Base-by-base conservation (phyloP, 768 basidiomycete species). In the Suillus plorans region DNA sequence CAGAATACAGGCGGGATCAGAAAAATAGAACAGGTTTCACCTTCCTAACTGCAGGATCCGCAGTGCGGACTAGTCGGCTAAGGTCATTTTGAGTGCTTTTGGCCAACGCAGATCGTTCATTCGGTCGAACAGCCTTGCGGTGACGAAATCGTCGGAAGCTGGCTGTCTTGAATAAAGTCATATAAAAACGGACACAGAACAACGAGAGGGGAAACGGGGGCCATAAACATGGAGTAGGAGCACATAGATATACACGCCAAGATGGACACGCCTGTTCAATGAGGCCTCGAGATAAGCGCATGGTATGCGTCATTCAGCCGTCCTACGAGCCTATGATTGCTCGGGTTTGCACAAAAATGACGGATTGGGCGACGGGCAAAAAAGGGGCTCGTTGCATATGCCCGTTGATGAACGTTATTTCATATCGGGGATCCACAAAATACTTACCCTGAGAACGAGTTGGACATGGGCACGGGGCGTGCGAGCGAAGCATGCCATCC, bases 51-150 rank as follows among this genome's bases (percentile, higher is more conserved):
- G 71, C 70, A 42, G 83, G 77, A 72, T 90, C 86, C 60, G 84
- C 75, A n/a, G 84, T 83, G 59, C 80, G 78, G 64, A 91, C 85
- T 71, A 95, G 86, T 64, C 80, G 77, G 73, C 85, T 84, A 64
- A 94, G 82, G 76, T 92, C 91, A 74, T 83, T 85, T 64, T 84
- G 80, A 82, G 90, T 89, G 28, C 82, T 77, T 73, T 87, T 87
- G 63, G 85, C 63, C 10, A 64, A 44, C 16, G 62, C 22, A 14
- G 67, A 64, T 42, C 62, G 39, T 42, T 80, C 8, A 82, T 82
- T 41, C 85, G 81, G 66, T 82, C 82, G 77, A 57, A 80, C 69
- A 66, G 80, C 80, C 79, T 82, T 88, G 39, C 76, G 79, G 64
- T 77, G 80, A 49, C 78, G 79, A 62, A 84, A 74, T 58, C 75